phyloP scores from a whole-genome alignment of 768 basidiomycete genomes.

The Collybiopsis luxurians region DNA sequence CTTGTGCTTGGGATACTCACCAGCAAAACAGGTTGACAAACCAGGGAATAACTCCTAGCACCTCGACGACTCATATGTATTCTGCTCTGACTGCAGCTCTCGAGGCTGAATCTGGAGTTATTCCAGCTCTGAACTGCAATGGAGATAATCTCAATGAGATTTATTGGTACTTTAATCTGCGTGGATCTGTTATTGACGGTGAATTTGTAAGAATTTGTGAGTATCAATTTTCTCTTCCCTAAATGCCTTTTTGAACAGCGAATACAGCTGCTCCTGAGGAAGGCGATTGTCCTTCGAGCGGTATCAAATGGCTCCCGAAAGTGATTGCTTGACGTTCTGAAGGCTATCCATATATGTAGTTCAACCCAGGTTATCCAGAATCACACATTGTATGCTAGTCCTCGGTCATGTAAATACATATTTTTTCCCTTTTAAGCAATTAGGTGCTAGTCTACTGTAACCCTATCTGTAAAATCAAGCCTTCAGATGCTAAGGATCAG shows the following conservation, averaged over 20 bases:
- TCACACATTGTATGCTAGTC: too few species aligned
- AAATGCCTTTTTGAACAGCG: background rate
- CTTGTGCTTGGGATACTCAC: background rate
- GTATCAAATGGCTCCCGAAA: slow-evolving; percentile 63
- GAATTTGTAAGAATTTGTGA: slow-evolving; percentile 56
- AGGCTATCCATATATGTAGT: too few species aligned
- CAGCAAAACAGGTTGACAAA: slow-evolving; percentile 16
- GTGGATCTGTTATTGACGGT: slow-evolving; percentile 69
- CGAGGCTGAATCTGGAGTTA: slow-evolving; percentile 49
- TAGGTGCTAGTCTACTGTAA: too few species aligned
- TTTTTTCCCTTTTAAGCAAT: too few species aligned
- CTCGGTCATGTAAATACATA: too few species aligned
- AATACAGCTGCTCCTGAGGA: slow-evolving; percentile 44
- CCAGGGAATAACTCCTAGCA: slow-evolving; percentile 71
- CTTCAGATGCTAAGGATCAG: too few species aligned
- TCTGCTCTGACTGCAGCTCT: slow-evolving; percentile 53
- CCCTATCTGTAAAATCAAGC: too few species aligned
- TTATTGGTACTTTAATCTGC: slow-evolving; percentile 58
- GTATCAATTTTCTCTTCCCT: slow-evolving; percentile 12
- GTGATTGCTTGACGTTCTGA: too few species aligned
- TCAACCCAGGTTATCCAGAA: too few species aligned
- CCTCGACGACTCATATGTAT: slow-evolving; percentile 54
- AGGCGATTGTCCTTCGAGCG: slow-evolving; percentile 50
- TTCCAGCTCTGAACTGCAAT: slow-evolving; percentile 46
- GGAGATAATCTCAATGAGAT: slow-evolving; percentile 38